Percentiles rank a stretch among this genome's conserved stretches.
phyloP scores from a whole-genome alignment of 164 flowering plant species.

The Hamamelis virginiana region DNA sequence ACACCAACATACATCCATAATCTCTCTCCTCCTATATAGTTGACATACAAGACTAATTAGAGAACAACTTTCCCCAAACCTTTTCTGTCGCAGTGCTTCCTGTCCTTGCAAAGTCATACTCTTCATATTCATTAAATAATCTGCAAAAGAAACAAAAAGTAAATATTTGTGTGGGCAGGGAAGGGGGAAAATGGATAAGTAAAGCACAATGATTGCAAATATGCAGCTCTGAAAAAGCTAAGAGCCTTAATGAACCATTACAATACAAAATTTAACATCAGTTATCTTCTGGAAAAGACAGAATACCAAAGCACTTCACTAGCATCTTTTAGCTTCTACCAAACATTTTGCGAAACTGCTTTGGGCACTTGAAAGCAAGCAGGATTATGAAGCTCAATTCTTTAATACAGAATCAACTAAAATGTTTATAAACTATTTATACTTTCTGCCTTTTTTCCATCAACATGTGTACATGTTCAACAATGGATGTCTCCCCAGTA shows the following conservation, averaged over 20 bases:
- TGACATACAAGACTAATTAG: background rate
- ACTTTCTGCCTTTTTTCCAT: too few relatives aligned
- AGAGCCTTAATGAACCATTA: background rate
- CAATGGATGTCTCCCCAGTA: too few relatives aligned
- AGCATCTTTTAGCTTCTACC: too few relatives aligned
- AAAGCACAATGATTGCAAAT: background rate
- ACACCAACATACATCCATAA: background rate
- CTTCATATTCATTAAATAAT: slow-evolving; percentile 68
- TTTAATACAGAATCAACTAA: too few relatives aligned
- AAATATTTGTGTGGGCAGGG: too few relatives aligned
- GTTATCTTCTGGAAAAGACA: background rate
- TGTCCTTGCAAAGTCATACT: slow-evolving; percentile 84
- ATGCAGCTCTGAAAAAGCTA: background rate
- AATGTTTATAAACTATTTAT: too few relatives aligned
- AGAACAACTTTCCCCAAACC: slow-evolving; percentile 35
- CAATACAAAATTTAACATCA: background rate
- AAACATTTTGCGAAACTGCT: too few relatives aligned
- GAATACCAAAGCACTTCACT: background rate
- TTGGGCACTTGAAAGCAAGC: too few relatives aligned
- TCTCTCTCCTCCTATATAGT: background rate
- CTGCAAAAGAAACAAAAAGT: slow-evolving; percentile 35
- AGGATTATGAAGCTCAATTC: too few relatives aligned
- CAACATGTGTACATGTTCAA: too few relatives aligned
- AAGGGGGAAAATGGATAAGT: background rate
- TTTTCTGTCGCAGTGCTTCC: slow-evolving; percentile 72